phyloP scores from a whole-genome alignment of 2,329 filamentous ascomycete genomes.

The Alternaria panax region DNA sequence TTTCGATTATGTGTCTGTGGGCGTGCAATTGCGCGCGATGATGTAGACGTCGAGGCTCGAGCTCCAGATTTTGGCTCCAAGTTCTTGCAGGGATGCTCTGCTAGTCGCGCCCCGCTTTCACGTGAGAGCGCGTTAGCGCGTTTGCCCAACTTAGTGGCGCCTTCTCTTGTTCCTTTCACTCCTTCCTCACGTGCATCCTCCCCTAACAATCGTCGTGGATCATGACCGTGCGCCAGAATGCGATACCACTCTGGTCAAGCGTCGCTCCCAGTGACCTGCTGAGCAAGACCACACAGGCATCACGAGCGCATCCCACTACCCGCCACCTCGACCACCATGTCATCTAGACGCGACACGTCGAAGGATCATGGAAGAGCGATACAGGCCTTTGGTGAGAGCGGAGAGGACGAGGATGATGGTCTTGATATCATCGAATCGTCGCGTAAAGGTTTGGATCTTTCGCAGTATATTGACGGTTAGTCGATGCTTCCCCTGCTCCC shows the following conservation, averaged over 20 bases:
- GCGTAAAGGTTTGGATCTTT: conserved; percentile 42
- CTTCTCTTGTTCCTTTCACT: neutral
- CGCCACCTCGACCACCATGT: conserved; percentile 19
- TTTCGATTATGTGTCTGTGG: neutral
- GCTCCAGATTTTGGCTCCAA: conserved; percentile 15
- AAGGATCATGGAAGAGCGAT: conserved; percentile 29
- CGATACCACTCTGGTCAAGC: neutral
- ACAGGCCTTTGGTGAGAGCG: conserved; percentile 38
- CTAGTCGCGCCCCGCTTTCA: conserved; percentile 30
- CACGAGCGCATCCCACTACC: neutral
- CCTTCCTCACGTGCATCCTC: neutral
- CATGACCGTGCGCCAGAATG: neutral
- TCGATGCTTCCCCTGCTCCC: neutral
- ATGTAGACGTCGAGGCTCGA: conserved; percentile 7
- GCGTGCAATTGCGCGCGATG: conserved; percentile 2
- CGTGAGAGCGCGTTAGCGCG: conserved; percentile 40
- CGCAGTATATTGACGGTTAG: conserved; percentile 45
- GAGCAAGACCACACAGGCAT: neutral
- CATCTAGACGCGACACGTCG: conserved; percentile 19
- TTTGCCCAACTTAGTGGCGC: neutral
- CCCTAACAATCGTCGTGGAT: neutral
- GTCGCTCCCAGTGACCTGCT: neutral
- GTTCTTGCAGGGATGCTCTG: conserved; percentile 4
- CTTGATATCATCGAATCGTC: conserved; percentile 52
- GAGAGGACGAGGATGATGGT: conserved; percentile 47